phyloP scores from a whole-genome alignment of 176 grass and related monocot genomes.

The Panicum miliaceum region DNA sequence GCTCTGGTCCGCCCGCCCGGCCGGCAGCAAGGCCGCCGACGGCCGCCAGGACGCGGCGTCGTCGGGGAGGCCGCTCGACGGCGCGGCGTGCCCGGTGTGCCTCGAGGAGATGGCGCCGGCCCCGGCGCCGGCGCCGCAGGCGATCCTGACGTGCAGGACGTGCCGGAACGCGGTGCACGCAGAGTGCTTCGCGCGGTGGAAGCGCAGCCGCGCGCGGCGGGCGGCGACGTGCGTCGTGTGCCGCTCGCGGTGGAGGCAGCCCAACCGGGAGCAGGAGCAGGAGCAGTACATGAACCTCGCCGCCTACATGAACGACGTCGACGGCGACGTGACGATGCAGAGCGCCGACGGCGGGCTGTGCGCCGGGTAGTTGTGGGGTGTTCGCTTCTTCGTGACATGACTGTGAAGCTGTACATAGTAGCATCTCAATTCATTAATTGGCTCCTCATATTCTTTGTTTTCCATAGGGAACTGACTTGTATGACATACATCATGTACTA shows the following conservation, averaged over 20 bases:
- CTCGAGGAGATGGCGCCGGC: conserved; percentile 77
- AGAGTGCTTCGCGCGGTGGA: conserved; percentile 89
- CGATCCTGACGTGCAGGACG: conserved; percentile 63
- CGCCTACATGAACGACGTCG: conserved; percentile 65
- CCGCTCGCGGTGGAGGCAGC: conserved; percentile 79
- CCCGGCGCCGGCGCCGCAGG: not conserved
- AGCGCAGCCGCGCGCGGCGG: conserved; percentile 67
- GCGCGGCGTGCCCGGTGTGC: conserved; percentile 73
- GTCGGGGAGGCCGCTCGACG: conserved; percentile 30
- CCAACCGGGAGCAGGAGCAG: conserved; percentile 34
- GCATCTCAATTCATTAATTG: conserved; percentile 20
- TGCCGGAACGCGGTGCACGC: conserved; percentile 89
- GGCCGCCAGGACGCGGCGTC: conserved; percentile 17
- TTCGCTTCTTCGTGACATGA: not conserved
- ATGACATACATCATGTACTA: conserved; percentile 30
- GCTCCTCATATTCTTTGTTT: conserved; percentile 29
- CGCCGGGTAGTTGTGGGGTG: conserved; percentile 21
- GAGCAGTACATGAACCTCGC: conserved; percentile 83
- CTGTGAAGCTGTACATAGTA: conserved; percentile 39
- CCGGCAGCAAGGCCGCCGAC: not conserved
- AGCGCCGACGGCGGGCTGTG: conserved; percentile 48
- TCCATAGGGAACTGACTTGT: conserved; percentile 8
- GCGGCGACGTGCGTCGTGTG: conserved; percentile 89
- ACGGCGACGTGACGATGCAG: conserved; percentile 32
- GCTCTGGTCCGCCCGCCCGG: conserved; percentile 38